Percentiles rank a stretch among this genome's conserved stretches.
phyloP scores from a whole-genome alignment of 345 rosid genomes.

The Psidium guajava region DNA sequence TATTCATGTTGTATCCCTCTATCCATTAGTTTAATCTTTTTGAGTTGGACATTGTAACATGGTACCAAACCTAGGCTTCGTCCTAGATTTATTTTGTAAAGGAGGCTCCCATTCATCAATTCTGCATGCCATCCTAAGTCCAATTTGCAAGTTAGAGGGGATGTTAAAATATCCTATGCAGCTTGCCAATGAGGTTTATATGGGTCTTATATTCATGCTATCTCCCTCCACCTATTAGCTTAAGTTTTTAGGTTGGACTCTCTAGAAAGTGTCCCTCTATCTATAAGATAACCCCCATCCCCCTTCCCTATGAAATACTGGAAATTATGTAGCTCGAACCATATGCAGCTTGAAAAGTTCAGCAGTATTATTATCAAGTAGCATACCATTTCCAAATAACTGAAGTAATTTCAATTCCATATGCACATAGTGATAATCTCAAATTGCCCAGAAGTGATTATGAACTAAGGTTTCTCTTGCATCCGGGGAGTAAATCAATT shows the following conservation, averaged over 20 bases:
- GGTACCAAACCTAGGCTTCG: background rate
- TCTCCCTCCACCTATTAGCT: background rate
- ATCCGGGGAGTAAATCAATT: background rate
- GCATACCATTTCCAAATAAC: background rate
- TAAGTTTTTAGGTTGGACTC: background rate
- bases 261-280: background rate
- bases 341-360: background rate
- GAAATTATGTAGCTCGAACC: background rate
- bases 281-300: background rate
- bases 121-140: background rate
- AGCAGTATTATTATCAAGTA: background rate
- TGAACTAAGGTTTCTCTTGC: background rate
- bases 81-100: background rate
- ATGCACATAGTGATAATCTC: background rate
- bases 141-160: background rate
- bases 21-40: background rate
- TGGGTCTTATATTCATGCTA: background rate
- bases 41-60: background rate
- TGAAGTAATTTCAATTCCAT: background rate
- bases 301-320: background rate
- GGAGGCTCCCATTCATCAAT: background rate
- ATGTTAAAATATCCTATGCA: background rate
- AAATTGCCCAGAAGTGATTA: background rate
- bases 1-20: background rate
- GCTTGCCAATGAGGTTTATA: background rate